These are phyloP conservation scores for Iris macrosiphon DNA, from an alignment of 106 monocot genomes.

Conservation along the genomic window DNA sequence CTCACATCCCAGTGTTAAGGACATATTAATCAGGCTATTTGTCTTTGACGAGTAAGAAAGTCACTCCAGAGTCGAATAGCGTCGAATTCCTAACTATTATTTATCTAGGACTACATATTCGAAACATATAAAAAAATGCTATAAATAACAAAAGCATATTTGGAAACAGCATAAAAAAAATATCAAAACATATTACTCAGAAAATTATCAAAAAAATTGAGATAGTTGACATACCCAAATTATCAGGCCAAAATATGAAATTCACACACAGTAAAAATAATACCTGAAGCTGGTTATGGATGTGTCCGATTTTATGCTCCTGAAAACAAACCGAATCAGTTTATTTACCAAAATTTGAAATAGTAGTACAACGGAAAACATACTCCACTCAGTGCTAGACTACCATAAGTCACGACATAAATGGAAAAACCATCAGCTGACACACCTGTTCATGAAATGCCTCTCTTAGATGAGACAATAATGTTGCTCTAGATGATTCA, in stretches of 20 bases:
- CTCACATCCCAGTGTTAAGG: too few species aligned
- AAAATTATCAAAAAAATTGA: too few species aligned
- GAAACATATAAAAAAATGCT: too few species aligned
- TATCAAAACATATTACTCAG: background rate
- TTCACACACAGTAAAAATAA: background rate
- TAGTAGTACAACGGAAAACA: background rate
- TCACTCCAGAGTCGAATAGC: too few species aligned
- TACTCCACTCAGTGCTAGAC: background rate
- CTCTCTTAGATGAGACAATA: conserved; percentile 54
- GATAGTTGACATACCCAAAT: too few species aligned
- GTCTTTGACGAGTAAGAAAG: too few species aligned
- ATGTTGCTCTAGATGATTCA: conserved; percentile 41
- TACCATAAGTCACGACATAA: background rate
- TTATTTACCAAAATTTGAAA: background rate
- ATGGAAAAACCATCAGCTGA: background rate
- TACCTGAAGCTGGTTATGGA: conserved; percentile 55
- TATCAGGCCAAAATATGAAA: background rate
- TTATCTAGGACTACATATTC: too few species aligned
- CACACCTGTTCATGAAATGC: conserved; percentile 56
- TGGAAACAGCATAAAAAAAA: background rate
- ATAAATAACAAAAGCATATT: background rate
- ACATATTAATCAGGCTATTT: too few species aligned
- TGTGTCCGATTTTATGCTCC: conserved; percentile 43
- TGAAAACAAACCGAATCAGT: conserved; percentile 9
- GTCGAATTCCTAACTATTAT: too few species aligned